A percentile compares a stretch with the other conserved stretches of the same genome.
phyloP scores from a whole-genome alignment of 1,139 yeast species.

The Chernovozyma aurita region DNA sequence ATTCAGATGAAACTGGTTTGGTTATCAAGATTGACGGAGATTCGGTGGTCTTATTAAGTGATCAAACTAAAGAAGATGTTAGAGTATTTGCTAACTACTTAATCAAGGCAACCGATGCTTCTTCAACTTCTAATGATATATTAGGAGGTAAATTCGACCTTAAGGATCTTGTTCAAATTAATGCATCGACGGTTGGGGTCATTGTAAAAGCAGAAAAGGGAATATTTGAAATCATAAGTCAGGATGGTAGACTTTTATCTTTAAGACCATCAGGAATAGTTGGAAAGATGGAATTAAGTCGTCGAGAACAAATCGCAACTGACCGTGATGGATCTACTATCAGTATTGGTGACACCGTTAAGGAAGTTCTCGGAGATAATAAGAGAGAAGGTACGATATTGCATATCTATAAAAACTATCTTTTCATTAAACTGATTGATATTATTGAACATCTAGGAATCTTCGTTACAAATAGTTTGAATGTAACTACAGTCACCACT shows the following conservation, averaged over 20 bases:
- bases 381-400: constrained; percentile 79
- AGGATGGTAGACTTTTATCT: constrained; percentile 73
- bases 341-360: constrained; percentile 86
- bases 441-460: constrained; percentile 87
- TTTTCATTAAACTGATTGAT: constrained; percentile 77
- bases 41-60: constrained; percentile 84
- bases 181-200: constrained; percentile 84
- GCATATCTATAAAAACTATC: constrained; percentile 75
- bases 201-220: constrained; percentile 88
- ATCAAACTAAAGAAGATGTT: constrained; percentile 81
- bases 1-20: constrained; percentile 90
- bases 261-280: constrained; percentile 79
- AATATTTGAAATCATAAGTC: constrained; percentile 72
- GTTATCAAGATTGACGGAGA: constrained; percentile 80
- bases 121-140: constrained; percentile 43
- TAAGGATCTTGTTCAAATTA: constrained; percentile 86
- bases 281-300: constrained; percentile 59
- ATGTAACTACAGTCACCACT: constrained; percentile 79
- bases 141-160: constrained; percentile 67
- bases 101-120: constrained; percentile 74
- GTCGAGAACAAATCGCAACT: constrained; percentile 77
- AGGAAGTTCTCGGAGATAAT: constrained; percentile 68
- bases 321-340: constrained; percentile 83
- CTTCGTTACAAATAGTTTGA: constrained; percentile 71
- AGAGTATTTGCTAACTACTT: constrained; percentile 89